Base-by-base conservation (phyloP, 2,329 filamentous ascomycete genomes). In the Aspergillus sergii region DNA sequence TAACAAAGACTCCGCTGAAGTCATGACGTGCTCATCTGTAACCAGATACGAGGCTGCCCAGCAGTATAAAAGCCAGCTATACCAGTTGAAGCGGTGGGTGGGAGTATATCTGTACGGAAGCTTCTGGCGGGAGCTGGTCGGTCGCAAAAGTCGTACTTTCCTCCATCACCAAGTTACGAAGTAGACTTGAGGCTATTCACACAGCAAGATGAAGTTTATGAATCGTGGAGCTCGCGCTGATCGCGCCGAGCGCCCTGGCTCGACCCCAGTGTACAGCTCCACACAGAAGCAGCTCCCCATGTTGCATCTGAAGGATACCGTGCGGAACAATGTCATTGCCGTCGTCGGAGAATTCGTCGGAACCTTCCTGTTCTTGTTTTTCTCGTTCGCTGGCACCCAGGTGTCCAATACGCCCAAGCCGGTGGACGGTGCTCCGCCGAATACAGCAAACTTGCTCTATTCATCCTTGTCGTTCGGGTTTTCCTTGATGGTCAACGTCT, bases 311-410 rank as follows among this genome's bases (percentile, higher is more conserved):
- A 72, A 75, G 0, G 73, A 79, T 60, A 72, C 63, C 19, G 21
- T 68, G 57, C 78, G 81, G 26, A 80, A 81, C 58, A 82, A 84
- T 67, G 64, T 81, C 53, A 76, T 85, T 48, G 83, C 81, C 34
- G 75, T 79, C 16, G 58, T 82, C 11, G 82, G 82, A 23, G 84
- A 86, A 71, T 83, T 85, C 28, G 76, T 83, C 14, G 84, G 84
- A 34, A 86, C 84, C 0, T 81, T 83, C 45, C 68, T 83, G 64
- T 84, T 83, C 70, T 73, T 84, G 21, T 82, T 83, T 72, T 82
- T 82, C 64, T 78, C 81, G 5, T 82, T 83, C 65, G 78, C 79
- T 0, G 81, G 79, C 10, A 78, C 80, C 1, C 81, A 84, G 66
- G 78, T 83, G 28, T 75, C 82, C 50, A 81, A 80, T 60, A 77